Evolutionary conservation across 345 rosid species (phyloP).

Genomic region (Turritis glabra): DNA sequence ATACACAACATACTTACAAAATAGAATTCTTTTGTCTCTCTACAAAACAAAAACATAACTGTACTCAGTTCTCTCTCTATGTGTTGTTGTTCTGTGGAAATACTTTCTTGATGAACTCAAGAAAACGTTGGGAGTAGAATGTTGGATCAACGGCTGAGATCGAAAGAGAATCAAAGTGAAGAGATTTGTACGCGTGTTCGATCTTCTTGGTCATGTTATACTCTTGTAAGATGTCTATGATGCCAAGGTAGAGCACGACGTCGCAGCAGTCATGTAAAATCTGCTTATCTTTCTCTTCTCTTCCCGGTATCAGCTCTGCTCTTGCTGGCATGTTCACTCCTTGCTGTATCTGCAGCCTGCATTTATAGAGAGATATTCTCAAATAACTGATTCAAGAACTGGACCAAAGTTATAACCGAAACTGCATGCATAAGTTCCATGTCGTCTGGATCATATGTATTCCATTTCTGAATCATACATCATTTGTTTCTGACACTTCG

Average conservation of each 20-base stretch:
- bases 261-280: slow-evolving; percentile 68
- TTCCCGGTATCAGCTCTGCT: slow-evolving; percentile 82
- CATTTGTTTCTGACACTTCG: no score
- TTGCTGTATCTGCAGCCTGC: slow-evolving; percentile 90
- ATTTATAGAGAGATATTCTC: neutral
- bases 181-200: slow-evolving; percentile 90
- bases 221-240: slow-evolving; percentile 90
- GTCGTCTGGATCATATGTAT: no score
- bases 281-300: slow-evolving; percentile 70
- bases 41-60: slow-evolving; percentile 24
- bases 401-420: neutral
- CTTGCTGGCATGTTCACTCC: slow-evolving; percentile 98
- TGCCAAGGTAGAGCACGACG: slow-evolving; percentile 88
- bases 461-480: no score
- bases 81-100: slow-evolving; percentile 55
- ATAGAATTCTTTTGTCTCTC: neutral
- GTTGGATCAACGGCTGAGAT: slow-evolving; percentile 92
- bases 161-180: slow-evolving; percentile 81
- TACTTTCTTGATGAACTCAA: slow-evolving; percentile 76
- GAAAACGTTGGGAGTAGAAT: slow-evolving; percentile 80
- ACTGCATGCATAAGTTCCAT: no score
- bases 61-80: slow-evolving; percentile 17
- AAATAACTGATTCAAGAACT: neutral
- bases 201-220: slow-evolving; percentile 89
- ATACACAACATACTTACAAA: slow-evolving; percentile 32